Evolutionary conservation across 257 asterid species (phyloP), one percentile per base, ranked within the genome.

Genomic region (Cruciata laevipes): DNA sequence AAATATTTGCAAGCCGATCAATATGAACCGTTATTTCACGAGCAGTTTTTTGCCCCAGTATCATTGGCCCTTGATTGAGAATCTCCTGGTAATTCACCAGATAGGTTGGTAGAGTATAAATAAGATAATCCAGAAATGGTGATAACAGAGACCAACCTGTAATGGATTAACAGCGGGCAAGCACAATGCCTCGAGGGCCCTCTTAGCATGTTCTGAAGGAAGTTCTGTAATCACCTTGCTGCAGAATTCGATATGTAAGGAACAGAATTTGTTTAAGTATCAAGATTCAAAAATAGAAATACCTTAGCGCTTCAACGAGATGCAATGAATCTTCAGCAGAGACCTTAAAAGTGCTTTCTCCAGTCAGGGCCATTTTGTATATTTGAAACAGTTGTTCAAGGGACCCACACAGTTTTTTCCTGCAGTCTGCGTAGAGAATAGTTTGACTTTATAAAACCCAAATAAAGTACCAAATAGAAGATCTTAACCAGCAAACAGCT

Each of bases 291-390:
- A 73, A 63, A 56, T 69, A 70, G 23, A 27, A 70, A 66, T 84
- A 94, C 99, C 99, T 94, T 74, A 94, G 77, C 69, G 99, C 97
- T 83, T 94, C 99, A 51, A 90, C 99, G 21, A 94, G 82, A 83
- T 90, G 86, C 80, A 94, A 75, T 18, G 96, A 90, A 76, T 94
- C 99, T 70, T 94, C 99, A 35, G 92, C 85, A 74, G 97, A 94
- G 84, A 94, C 95, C 89, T 90, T 94, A 85, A 90, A 88, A 62
- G 92, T 74, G 55, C 96, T 89, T 77, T 83, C 98, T 67, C 97
- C 95, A 72, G 58, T 77, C 81, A 94, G 82, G 66, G 97, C 99
- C 76, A 83, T 87, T 81, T 85, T 91, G 73, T 94, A 94, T 79
- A 94, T 90, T 76, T 88, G 96, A 72, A 88, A 94, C 65, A 94